phyloP scores from a whole-genome alignment of 2,329 filamentous ascomycete species.

The Truncatella angustata region DNA sequence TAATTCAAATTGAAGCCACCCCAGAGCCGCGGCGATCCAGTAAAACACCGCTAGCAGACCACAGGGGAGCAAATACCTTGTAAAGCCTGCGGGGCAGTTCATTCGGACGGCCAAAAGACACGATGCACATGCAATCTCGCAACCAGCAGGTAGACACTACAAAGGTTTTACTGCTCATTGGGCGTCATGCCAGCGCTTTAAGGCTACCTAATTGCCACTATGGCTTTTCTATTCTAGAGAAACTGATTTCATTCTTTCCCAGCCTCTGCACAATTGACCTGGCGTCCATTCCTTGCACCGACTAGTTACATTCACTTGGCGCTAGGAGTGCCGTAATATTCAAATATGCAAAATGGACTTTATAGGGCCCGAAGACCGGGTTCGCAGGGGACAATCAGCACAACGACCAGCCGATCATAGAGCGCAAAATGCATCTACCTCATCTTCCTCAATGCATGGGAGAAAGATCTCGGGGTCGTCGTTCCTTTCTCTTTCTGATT shows the following conservation, averaged over 20 bases:
- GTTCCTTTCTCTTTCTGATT: not conserved
- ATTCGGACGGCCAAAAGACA: too few species aligned
- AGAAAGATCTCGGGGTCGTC: not conserved
- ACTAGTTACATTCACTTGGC: not conserved
- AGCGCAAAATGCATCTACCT: conserved; percentile 2
- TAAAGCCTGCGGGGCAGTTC: too few species aligned
- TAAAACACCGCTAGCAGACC: not conserved
- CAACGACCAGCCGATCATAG: not conserved
- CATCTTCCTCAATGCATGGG: conserved; percentile 7
- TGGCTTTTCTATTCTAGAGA: not conserved
- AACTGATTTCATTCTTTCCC: conserved; percentile 2
- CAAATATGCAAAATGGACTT: conserved; percentile 9
- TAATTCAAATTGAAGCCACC: conserved; percentile 8
- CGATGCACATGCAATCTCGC: too few species aligned
- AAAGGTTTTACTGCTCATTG: not conserved
- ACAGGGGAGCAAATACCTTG: too few species aligned
- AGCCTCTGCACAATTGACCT: not conserved
- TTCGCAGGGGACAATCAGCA: not conserved
- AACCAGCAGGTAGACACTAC: too few species aligned
- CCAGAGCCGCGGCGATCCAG: conserved; percentile 8
- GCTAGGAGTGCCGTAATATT: conserved; percentile 6
- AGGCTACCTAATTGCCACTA: conserved; percentile 3
- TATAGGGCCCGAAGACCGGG: not conserved
- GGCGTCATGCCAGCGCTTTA: not conserved
- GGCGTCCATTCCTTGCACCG: not conserved